Percentiles rank a stretch among this genome's conserved stretches.
phyloP scores from a whole-genome alignment of 768 basidiomycete genomes.

The Pleurotus cornucopiae region DNA sequence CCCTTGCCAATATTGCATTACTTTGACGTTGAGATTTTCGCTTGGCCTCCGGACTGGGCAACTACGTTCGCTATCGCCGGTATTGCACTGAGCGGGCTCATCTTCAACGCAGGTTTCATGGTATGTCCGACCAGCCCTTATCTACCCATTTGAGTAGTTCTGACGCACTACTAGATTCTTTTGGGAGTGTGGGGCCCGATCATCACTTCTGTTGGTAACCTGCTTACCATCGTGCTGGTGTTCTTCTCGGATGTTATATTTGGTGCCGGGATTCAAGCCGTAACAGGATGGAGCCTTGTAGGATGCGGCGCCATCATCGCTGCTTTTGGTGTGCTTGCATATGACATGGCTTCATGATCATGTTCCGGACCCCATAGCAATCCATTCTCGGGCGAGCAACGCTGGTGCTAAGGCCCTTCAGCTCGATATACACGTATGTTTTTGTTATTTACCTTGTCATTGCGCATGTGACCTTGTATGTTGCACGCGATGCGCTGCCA shows the following conservation, averaged over 20 bases:
- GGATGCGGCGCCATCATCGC: slow-evolving; percentile 78
- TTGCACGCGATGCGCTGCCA: slow-evolving; percentile 7
- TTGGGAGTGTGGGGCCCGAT: slow-evolving; percentile 87
- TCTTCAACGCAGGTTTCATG: slow-evolving; percentile 88
- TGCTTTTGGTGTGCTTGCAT: slow-evolving; percentile 78
- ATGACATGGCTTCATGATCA: slow-evolving; percentile 49
- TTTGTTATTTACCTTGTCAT: not conserved
- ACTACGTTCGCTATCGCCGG: slow-evolving; percentile 54
- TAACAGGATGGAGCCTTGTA: slow-evolving; percentile 69
- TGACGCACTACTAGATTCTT: slow-evolving; percentile 48
- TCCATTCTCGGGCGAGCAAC: not conserved
- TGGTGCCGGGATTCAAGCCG: slow-evolving; percentile 52
- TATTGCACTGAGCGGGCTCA: slow-evolving; percentile 66
- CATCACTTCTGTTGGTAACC: slow-evolving; percentile 81
- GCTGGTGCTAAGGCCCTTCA: not conserved
- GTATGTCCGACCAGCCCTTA: slow-evolving; percentile 30
- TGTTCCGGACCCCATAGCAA: slow-evolving; percentile 2
- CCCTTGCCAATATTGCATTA: slow-evolving; percentile 73
- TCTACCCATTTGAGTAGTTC: slow-evolving; percentile 1
- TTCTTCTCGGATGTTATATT: slow-evolving; percentile 76
- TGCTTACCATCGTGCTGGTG: slow-evolving; percentile 93
- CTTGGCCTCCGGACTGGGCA: slow-evolving; percentile 46
- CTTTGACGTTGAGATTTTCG: slow-evolving; percentile 60
- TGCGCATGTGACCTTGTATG: slow-evolving; percentile 6
- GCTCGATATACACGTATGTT: not conserved